Evolutionary conservation across 805 yeast species (phyloP).

Genomic region (Cyberlindnera bimundalis): DNA sequence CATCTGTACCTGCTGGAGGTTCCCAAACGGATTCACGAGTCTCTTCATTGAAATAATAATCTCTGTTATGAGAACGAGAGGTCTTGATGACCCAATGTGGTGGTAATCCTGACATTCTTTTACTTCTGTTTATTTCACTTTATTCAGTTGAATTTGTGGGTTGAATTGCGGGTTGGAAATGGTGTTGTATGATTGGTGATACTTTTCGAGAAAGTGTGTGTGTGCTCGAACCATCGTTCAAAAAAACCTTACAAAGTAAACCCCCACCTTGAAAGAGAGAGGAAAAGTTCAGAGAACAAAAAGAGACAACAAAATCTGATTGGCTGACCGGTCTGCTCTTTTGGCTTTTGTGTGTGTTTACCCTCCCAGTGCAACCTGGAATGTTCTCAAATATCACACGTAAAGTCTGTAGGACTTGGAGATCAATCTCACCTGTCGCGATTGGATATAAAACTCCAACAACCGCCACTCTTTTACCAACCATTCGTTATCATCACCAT

Average conservation of each 20-base stretch:
- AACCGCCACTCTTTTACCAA: not conserved
- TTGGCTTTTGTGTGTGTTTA: too few relatives aligned
- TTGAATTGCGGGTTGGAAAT: not conserved
- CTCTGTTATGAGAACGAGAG: slow-evolving; percentile 78
- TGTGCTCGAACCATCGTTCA: too few relatives aligned
- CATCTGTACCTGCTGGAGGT: slow-evolving; percentile 81
- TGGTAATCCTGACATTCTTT: slow-evolving; percentile 62
- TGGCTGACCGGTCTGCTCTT: too few relatives aligned
- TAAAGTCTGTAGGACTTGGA: too few relatives aligned
- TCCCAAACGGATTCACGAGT: slow-evolving; percentile 84
- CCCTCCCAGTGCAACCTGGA: too few relatives aligned
- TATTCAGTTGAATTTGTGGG: not conserved
- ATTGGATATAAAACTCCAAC: slow-evolving; percentile 1
- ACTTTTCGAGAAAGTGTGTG: too few relatives aligned
- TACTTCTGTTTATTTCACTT: not conserved
- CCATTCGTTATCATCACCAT: not conserved
- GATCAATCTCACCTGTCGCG: not conserved
- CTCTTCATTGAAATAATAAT: slow-evolving; percentile 71
- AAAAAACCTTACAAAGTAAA: too few relatives aligned
- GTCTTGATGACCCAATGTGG: slow-evolving; percentile 76
- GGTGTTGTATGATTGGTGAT: too few relatives aligned
- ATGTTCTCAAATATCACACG: too few relatives aligned
- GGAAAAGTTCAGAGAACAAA: too few relatives aligned
- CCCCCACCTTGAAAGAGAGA: too few relatives aligned
- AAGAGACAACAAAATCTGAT: too few relatives aligned